These are phyloP conservation scores for Trichoderma sp. DNA, from an alignment of 2,329 filamentous ascomycete species.

Conservation along the genomic window DNA sequence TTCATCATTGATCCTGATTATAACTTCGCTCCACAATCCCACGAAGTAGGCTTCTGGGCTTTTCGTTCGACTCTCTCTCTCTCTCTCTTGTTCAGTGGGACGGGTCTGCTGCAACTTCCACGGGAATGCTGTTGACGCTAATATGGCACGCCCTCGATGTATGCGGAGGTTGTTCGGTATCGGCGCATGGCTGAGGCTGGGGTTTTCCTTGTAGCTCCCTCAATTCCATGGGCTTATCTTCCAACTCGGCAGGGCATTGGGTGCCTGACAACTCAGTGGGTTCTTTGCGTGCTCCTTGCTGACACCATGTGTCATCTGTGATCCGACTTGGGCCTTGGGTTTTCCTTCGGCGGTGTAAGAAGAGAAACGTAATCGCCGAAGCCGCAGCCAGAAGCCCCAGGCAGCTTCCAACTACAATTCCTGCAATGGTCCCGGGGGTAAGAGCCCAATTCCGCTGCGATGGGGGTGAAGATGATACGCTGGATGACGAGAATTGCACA, in stretches of 20 bases:
- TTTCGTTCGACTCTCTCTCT: neutral
- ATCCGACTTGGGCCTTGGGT: neutral
- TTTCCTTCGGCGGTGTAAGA: conserved; percentile 2
- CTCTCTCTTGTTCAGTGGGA: neutral
- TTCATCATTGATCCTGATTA: neutral
- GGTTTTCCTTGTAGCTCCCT: conserved; percentile 20
- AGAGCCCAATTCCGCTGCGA: neutral
- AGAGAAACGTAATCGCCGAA: conserved; percentile 1
- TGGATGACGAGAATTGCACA: neutral
- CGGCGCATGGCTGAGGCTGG: neutral
- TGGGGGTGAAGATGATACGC: neutral
- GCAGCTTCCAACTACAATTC: conserved; percentile 22
- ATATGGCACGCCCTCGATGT: neutral
- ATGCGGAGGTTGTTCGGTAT: neutral
- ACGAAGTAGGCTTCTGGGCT: neutral
- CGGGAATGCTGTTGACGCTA: conserved; percentile 10
- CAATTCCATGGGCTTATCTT: conserved; percentile 17
- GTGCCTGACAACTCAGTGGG: neutral
- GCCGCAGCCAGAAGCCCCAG: conserved; percentile 6
- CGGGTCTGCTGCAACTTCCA: conserved; percentile 16
- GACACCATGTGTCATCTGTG: conserved; percentile 14
- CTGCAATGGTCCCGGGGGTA: conserved; percentile 20
- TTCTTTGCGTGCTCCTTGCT: neutral
- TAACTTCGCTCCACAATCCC: neutral
- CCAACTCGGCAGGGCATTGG: conserved; percentile 18